Base-by-base conservation (phyloP, 441 rosid species). In the Kokia cookei region DNA sequence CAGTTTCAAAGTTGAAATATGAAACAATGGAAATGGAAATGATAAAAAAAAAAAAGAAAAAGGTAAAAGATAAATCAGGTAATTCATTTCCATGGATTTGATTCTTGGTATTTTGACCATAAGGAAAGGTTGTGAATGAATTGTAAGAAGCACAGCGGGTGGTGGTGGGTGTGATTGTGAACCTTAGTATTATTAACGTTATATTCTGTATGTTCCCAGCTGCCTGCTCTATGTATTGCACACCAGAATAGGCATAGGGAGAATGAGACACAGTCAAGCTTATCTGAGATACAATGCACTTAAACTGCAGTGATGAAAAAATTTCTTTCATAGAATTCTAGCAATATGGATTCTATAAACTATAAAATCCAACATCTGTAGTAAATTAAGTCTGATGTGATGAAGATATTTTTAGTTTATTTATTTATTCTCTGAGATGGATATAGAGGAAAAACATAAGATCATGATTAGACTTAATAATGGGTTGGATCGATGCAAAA, bases 61-160 rank as follows among this genome's bases (percentile, higher is more conserved):
- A 15, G 72, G 27, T 50, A 51, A 50, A 50, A 69, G 64, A 15
- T 42, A 24, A 11, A 42, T 71, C 14, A 43, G 40, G 50, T 27
- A 27, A 47, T 68, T 29, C 57, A 24, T 65, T 71, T 60, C 15
- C 7, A 24, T 42, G 65, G 55, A 71, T 71, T 58, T 42, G 65
- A 22, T 71, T 71, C 74, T 71, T 24, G 17, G 51, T 26, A 26
- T 59, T 71, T 71, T 71, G 66, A 71, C 65, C 22, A 19, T 24
- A 40, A 22, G 63, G 53, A 71, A 58, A 37, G 65, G 74, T 14
- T 57, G 53, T 22, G 35, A 54, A 71, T 71, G 2, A 43, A 35
- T 68, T 1, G 29, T 43, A 43, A 45, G 70, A 47, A 47, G 71
- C 22, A 43, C 4, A 65, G 40, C 40, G 48, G 11, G 7, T 26